Conservation (phyloP, 1,139 yeast genomes). For the Groenewaldozyma auringiensis region DNA sequence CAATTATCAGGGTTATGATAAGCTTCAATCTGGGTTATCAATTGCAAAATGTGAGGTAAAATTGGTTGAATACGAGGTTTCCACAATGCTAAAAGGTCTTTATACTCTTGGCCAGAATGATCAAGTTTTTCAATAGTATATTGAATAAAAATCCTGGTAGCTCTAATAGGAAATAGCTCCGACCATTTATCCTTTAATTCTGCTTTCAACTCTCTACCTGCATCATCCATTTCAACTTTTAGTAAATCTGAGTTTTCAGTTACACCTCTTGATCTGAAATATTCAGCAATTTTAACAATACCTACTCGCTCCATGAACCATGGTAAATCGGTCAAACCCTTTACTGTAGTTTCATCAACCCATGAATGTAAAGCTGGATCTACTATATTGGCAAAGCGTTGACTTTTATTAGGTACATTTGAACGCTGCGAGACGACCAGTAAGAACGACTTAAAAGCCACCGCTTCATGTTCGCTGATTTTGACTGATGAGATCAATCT, state of each 20-base stretch:
- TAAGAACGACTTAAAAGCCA: constrained; percentile 85
- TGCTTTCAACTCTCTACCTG: constrained; percentile 66
- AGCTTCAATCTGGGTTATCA: constrained; percentile 84
- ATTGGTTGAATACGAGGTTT: constrained; percentile 89
- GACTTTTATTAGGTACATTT: constrained; percentile 58
- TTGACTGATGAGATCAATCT: constrained; percentile 61
- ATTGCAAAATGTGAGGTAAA: constrained; percentile 79
- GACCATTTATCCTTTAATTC: constrained; percentile 89
- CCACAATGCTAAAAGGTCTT: constrained; percentile 72
- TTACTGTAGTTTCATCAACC: constrained; percentile 87
- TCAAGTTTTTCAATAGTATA: constrained; percentile 87
- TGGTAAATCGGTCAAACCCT: constrained; percentile 79
- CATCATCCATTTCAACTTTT: constrained; percentile 83
- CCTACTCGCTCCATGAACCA: constrained; percentile 99
- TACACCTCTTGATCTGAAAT: constrained; percentile 76
- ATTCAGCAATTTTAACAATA: constrained; percentile 84
- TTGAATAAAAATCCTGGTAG: constrained; percentile 90
- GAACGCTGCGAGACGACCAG: constrained; percentile 89
- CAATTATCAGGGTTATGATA: constrained; percentile 92
- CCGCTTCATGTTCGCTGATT: constrained; percentile 83
- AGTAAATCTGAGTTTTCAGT: constrained; percentile 68
- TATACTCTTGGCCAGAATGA: constrained; percentile 69
- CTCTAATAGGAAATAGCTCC: constrained; percentile 87
- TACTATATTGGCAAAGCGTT: constrained; percentile 74
- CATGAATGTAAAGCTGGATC: constrained; percentile 90